A percentile compares a stretch with the other conserved stretches of the same genome.
Conservation (phyloP, 768 basidiomycete species). For the Amanita rubescens region DNA sequence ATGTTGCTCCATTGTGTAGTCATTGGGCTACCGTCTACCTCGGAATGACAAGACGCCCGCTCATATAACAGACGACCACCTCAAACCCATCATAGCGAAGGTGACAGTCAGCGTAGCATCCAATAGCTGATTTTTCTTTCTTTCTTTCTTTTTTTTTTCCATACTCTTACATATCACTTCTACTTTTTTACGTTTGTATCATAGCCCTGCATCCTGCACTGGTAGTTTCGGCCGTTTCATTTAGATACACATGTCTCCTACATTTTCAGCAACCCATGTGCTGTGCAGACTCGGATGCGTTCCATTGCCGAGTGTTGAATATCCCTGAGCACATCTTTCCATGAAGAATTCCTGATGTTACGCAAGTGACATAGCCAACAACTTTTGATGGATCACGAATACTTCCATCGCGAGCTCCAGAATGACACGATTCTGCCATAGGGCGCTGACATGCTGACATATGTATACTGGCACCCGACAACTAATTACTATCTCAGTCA, state of each 20-base stretch:
- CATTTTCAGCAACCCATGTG: background rate
- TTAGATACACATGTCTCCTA: background rate
- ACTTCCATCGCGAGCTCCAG: background rate
- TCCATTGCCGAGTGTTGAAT: background rate
- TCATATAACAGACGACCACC: slow-evolving; percentile 35
- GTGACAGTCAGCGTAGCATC: slow-evolving; percentile 18
- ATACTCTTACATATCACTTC: too few relatives aligned
- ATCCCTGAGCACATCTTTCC: background rate
- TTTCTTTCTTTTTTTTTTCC: background rate
- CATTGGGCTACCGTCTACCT: slow-evolving; percentile 29
- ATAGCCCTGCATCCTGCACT: background rate
- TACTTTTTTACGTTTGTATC: background rate
- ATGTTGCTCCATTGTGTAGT: background rate
- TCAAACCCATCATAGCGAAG: slow-evolving; percentile 36
- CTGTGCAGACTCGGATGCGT: background rate
- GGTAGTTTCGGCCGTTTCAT: background rate
- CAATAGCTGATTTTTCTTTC: background rate
- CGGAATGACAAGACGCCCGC: slow-evolving; percentile 31
- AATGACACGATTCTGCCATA: background rate
- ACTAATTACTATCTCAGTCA: too few relatives aligned
- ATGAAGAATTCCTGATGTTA: background rate
- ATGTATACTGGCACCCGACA: too few relatives aligned
- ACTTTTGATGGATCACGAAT: background rate
- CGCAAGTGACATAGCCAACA: background rate
- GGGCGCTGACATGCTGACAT: background rate